Evolutionary conservation across 179 eudicot species (phyloP), one percentile per base, ranked within the genome.

Genomic region (Pouteria campechiana): DNA sequence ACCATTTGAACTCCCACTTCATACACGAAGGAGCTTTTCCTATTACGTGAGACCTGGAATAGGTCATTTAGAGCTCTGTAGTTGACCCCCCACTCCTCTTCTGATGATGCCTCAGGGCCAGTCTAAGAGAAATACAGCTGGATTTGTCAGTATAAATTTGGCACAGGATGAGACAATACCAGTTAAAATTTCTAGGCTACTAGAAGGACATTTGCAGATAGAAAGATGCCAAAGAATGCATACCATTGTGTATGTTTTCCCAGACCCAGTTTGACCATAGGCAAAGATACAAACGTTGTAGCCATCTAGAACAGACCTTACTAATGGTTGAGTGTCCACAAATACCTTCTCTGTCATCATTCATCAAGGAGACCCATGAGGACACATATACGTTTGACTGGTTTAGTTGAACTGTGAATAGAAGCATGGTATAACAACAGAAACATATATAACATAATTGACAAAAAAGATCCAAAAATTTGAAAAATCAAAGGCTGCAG

Each of bases 211-310:
- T 33, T 19, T 12, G 41, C 24, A 20, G n/a, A n/a, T n/a, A n/a
- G n/a, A n/a, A n/a, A n/a, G n/a, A 32, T 9, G 52, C 6, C 25
- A 32, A 42, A 40, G 16, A 5, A 35, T 19, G 44, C 32, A 12
- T 76, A 90, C 98, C 99, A 92, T 92, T 13, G 99, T 92, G 61
- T 75, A 74, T 15, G 99, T 92, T 69, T 92, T 92, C 45, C 99
- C 99, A 0, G 99, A 87, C 50, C 99, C 99, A 41, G 99, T 92
- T 69, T 92, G 99, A 21, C 99, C 99, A 63, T 92, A 92, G 17
- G 99, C 99, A 55, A 92, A 87, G 49, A 92, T 87, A 50, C 99
- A 92, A 5, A 83, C 96, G 51, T 79, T 87, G 61, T 70, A 92
- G 7, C 99, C 99, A 54, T 92, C 99, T 48, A 92, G 73, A 58